Percentiles rank a stretch among this genome's conserved stretches.
Evolutionary conservation across 257 asterid genomes (phyloP).

Genomic region (Knoxia roxburghii): DNA sequence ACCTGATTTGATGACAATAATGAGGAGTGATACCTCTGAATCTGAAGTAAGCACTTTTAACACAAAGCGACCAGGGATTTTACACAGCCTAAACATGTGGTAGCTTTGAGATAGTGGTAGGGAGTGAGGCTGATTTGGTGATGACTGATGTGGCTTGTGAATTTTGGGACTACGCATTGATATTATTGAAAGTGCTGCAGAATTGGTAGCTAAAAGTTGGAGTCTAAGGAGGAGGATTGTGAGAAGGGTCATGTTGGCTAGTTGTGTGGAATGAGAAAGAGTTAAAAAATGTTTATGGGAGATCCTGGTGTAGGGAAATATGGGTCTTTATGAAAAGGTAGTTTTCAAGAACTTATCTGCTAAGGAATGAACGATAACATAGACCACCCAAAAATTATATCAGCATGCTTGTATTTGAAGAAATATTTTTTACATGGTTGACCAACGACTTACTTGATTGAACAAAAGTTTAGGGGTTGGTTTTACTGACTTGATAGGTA

Average conservation of each 20-base stretch:
- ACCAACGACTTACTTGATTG: background rate
- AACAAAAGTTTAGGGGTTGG: background rate
- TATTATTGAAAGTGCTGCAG: background rate
- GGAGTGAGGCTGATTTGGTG: background rate
- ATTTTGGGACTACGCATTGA: background rate
- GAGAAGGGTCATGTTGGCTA: too few species aligned
- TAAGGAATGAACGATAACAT: background rate
- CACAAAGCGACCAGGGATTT: too few species aligned
- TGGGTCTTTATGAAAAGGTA: background rate
- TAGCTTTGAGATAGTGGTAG: too few species aligned
- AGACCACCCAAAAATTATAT: background rate
- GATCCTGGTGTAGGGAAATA: too few species aligned
- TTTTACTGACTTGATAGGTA: background rate
- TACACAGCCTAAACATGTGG: background rate
- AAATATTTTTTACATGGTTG: background rate
- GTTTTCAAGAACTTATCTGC: background rate
- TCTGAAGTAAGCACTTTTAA: background rate
- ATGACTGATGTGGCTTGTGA: background rate
- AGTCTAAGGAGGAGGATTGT: too few species aligned
- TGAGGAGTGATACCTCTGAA: background rate
- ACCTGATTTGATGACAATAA: background rate
- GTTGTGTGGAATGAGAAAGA: too few species aligned
- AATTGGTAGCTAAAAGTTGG: background rate
- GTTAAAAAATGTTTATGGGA: too few species aligned
- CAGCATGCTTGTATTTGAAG: background rate